phyloP scores from a whole-genome alignment of 768 basidiomycete species.

The Tulasnella sp. region DNA sequence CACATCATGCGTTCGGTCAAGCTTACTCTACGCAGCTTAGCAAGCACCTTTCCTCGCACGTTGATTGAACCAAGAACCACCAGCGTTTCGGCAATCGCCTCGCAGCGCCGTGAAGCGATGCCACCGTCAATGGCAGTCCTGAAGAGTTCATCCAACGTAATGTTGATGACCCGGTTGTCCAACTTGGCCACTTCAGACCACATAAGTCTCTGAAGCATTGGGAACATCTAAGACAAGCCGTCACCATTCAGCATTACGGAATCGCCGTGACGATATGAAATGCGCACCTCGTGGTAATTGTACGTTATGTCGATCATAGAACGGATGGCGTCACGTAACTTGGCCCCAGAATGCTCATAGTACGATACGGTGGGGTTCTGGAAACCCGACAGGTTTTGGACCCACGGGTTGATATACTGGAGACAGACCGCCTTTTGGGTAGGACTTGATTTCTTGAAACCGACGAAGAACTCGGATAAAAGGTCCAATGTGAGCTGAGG shows the following conservation, averaged over 20 bases:
- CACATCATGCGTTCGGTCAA: too few relatives aligned
- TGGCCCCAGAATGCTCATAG: constrained; percentile 59
- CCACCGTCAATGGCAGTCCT: constrained; percentile 76
- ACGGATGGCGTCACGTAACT: constrained; percentile 71
- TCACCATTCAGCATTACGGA: constrained; percentile 6
- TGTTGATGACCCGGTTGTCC: constrained; percentile 52
- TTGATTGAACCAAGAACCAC: constrained; percentile 62
- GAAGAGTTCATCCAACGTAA: constrained; percentile 67
- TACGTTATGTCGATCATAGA: constrained; percentile 63
- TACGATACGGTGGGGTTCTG: constrained; percentile 54
- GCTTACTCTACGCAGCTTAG: constrained; percentile 64
- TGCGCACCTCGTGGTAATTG: constrained; percentile 52
- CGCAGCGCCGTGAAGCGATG: constrained; percentile 59
- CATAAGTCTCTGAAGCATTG: constrained; percentile 55
- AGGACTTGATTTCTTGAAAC: constrained; percentile 31
- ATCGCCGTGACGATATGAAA: neutral
- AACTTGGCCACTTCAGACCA: constrained; percentile 68
- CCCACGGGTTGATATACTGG: constrained; percentile 80
- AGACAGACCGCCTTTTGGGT: constrained; percentile 58
- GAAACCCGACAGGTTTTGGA: constrained; percentile 63
- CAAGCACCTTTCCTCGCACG: constrained; percentile 64
- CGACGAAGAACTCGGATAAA: constrained; percentile 66
- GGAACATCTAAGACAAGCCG: constrained; percentile 38
- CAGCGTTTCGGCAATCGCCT: constrained; percentile 61
- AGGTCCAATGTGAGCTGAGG: constrained; percentile 82